phyloP scores from a whole-genome alignment of 495 filamentous ascomycete species.

The Neurospora tetrasperma region DNA sequence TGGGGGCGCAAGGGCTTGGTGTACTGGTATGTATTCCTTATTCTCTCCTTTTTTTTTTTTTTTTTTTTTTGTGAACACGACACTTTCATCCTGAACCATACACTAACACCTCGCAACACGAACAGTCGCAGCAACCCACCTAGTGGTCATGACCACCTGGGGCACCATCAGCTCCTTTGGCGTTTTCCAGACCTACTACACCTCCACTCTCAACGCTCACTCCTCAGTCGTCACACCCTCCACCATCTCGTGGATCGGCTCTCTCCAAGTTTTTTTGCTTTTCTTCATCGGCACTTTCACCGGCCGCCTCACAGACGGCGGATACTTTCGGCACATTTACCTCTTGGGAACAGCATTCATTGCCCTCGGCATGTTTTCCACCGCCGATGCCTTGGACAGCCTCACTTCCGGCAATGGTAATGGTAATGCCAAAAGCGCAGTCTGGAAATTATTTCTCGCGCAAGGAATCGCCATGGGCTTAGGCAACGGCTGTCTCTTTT shows the following conservation, averaged over 20 bases:
- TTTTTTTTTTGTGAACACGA: no score
- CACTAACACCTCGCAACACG: background rate
- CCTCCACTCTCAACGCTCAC: conserved; percentile 24
- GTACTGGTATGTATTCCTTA: conserved; percentile 22
- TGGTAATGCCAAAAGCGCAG: no score
- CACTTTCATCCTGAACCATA: no score
- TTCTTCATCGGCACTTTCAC: conserved; percentile 63
- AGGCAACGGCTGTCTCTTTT: conserved; percentile 64
- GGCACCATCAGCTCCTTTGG: conserved; percentile 60
- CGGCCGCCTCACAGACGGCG: conserved; percentile 57
- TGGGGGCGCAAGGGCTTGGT: conserved; percentile 41
- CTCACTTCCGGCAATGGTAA: no score
- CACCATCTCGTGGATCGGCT: conserved; percentile 67
- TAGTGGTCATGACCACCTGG: conserved; percentile 40
- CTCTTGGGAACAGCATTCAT: conserved; percentile 36
- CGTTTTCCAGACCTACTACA: conserved; percentile 73
- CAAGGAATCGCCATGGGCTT: conserved; percentile 75
- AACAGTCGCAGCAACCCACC: conserved; percentile 33
- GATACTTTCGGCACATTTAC: conserved; percentile 39
- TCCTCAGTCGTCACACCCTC: conserved; percentile 38
- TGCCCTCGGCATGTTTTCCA: conserved; percentile 61
- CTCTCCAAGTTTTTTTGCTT: conserved; percentile 61
- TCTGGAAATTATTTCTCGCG: conserved; percentile 62
- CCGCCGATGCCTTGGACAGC: conserved; percentile 38
- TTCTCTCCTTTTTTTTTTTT: background rate